These are phyloP conservation scores for Ophiostoma sp. DNA, from an alignment of 2,329 filamentous ascomycete genomes.

Conservation along the genomic window DNA sequence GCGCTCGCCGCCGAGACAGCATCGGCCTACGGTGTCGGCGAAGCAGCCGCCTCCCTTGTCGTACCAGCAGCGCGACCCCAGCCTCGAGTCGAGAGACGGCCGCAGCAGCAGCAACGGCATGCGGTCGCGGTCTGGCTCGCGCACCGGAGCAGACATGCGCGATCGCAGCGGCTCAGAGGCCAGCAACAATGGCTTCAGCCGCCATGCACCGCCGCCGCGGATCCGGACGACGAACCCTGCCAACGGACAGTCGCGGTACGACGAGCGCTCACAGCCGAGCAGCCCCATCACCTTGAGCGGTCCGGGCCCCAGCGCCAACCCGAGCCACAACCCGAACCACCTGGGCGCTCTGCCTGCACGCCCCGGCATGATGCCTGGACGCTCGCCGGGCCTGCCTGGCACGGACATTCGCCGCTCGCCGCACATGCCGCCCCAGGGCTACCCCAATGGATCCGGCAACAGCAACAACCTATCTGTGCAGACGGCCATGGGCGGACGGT, in stretches of 20 bases:
- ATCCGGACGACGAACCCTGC: constrained; percentile 33
- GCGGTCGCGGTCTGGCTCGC: constrained; percentile 28
- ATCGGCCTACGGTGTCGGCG: neutral
- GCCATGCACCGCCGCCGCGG: constrained; percentile 37
- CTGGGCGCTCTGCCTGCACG: constrained; percentile 23
- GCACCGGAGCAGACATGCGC: constrained; percentile 37
- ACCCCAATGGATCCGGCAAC: constrained; percentile 31
- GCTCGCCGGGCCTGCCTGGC: constrained; percentile 45
- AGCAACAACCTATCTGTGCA: constrained; percentile 35
- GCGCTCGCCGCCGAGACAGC: constrained; percentile 7
- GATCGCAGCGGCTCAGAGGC: constrained; percentile 53
- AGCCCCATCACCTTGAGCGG: constrained; percentile 24
- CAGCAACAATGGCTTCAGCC: constrained; percentile 39
- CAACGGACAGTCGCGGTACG: constrained; percentile 29
- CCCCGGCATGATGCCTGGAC: constrained; percentile 29
- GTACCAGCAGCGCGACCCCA: constrained; percentile 37
- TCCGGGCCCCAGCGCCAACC: constrained; percentile 7
- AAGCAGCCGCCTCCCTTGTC: constrained; percentile 40
- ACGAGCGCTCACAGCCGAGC: constrained; percentile 33
- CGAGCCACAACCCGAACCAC: constrained; percentile 25
- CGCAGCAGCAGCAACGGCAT: constrained; percentile 20
- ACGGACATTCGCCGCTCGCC: constrained; percentile 45
- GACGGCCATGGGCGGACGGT: constrained; percentile 22
- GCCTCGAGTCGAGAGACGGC: constrained; percentile 29
- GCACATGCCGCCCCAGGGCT: constrained; percentile 43